These are phyloP conservation scores for Ogataea siamensis DNA, from an alignment of 805 yeast species.

Conservation along the genomic window DNA sequence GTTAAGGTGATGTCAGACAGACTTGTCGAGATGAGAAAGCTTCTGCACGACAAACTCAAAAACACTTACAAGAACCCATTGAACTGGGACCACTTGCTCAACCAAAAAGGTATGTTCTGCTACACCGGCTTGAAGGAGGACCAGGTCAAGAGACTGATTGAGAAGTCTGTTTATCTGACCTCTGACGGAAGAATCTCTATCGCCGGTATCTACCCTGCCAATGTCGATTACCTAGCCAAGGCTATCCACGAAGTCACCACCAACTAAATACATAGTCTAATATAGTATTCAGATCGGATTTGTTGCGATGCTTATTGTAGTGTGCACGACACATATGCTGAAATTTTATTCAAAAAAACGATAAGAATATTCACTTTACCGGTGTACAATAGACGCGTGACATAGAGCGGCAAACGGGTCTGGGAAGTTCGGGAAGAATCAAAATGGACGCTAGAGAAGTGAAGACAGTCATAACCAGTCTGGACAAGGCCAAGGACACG, in stretches of 20 bases:
- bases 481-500: slow-evolving; percentile 71
- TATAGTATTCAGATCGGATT: not conserved
- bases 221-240: slow-evolving; percentile 72
- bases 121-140: slow-evolving; percentile 75
- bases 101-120: slow-evolving; percentile 96
- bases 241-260: slow-evolving; percentile 30
- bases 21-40: slow-evolving; percentile 66
- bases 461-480: slow-evolving; percentile 59
- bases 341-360: slow-evolving; percentile 6
- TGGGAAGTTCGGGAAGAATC: slow-evolving; percentile 25
- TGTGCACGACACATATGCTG: slow-evolving; percentile 10
- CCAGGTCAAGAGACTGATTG: slow-evolving; percentile 70
- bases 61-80: slow-evolving; percentile 51
- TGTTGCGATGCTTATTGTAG: not conserved
- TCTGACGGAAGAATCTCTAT: slow-evolving; percentile 89
- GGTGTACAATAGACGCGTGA: too few species aligned
- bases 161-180: slow-evolving; percentile 80
- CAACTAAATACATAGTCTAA: slow-evolving; percentile 10
- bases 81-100: slow-evolving; percentile 81
- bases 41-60: slow-evolving; percentile 56
- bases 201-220: slow-evolving; percentile 79
- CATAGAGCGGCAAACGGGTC: slow-evolving; percentile 44
- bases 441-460: slow-evolving; percentile 73
- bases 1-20: slow-evolving; percentile 78
- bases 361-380: slow-evolving; percentile 40